Base-by-base conservation (phyloP, 495 filamentous ascomycete species). In the Penicillium argentinense region DNA sequence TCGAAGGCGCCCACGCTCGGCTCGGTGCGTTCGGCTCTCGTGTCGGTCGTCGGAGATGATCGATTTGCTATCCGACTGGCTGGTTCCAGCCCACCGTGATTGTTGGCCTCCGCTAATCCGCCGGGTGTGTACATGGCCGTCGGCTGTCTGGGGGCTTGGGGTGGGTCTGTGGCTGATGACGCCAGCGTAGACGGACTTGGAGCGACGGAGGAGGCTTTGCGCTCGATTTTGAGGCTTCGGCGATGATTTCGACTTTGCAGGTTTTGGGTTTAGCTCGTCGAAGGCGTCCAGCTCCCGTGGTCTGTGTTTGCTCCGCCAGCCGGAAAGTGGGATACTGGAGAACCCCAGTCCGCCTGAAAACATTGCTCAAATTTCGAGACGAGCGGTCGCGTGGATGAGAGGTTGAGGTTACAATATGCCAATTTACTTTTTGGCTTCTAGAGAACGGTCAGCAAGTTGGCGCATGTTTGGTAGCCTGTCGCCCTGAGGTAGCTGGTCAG, bases 231-330 rank as follows among this genome's bases (percentile, higher is more conserved):
- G 33, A 18, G 33, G 18, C 17, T 21, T 18, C n/a, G 33, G 1
- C n/a, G n/a, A n/a, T n/a, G n/a, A n/a, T n/a, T n/a, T n/a, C n/a
- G n/a, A n/a, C n/a, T n/a, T n/a, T 16, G 16, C 16, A 17, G 3
- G 8, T 19, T 36, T 18, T 8, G 33, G 33, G 9, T 1, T 0
- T 8, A 19, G 33, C 11, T 36, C 33, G 8, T 36, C 33, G 33
- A 36, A 36, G 9, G 33, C 33, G 6, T 36, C 17, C 17, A 36
- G 18, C 21, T 36, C 33, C 8, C 33, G 14, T 0, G 33, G 33
- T 36, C 33, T 8, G 18, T 36, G 33, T 36, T 36, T 36, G 33
- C 33, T 36, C 21, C 33, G 16, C 33, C 33, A 36, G 9, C 33
- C 33, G 12, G 33, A 36, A 9, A 36, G 14, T 18, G 33, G 33